phyloP scores from a whole-genome alignment of 2,329 filamentous ascomycete species.

The Trichoderma guizhouense region DNA sequence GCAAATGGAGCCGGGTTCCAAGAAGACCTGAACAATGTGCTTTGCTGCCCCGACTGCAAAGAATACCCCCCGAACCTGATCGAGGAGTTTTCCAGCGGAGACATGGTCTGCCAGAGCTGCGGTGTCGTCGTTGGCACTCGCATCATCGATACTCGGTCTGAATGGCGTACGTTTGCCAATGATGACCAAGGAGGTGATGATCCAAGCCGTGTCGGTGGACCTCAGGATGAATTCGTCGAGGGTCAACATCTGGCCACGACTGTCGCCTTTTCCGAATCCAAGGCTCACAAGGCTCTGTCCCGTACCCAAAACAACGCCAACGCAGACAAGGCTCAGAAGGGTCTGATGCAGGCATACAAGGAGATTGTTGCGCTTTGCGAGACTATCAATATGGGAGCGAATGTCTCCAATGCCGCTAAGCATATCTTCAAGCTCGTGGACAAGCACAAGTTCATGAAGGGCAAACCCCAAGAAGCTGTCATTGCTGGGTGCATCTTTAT shows the following conservation, averaged over 20 bases:
- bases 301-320: slow-evolving; percentile 83
- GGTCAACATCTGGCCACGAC: slow-evolving; percentile 85
- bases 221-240: slow-evolving; percentile 83
- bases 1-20: slow-evolving; percentile 50
- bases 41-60: slow-evolving; percentile 88
- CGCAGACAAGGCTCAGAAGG: slow-evolving; percentile 79
- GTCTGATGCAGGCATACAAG: slow-evolving; percentile 78
- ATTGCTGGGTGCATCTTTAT: slow-evolving; percentile 98
- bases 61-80: slow-evolving; percentile 88
- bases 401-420: slow-evolving; percentile 85
- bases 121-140: slow-evolving; percentile 86
- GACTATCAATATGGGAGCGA: slow-evolving; percentile 73
- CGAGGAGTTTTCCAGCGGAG: slow-evolving; percentile 87
- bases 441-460: slow-evolving; percentile 90
- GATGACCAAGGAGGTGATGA: slow-evolving; percentile 96
- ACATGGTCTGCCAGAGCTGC: slow-evolving; percentile 89
- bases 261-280: slow-evolving; percentile 78
- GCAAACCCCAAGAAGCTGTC: slow-evolving; percentile 89
- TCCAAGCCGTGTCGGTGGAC: slow-evolving; percentile 95
- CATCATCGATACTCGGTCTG: slow-evolving; percentile 91
- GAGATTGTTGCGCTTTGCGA: slow-evolving; percentile 88
- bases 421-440: slow-evolving; percentile 93
- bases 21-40: slow-evolving; percentile 80
- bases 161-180: slow-evolving; percentile 98
- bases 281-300: slow-evolving; percentile 69